Conservation (phyloP, 1,284 basidiomycete genomes). For the Marasmius tenuissimus region DNA sequence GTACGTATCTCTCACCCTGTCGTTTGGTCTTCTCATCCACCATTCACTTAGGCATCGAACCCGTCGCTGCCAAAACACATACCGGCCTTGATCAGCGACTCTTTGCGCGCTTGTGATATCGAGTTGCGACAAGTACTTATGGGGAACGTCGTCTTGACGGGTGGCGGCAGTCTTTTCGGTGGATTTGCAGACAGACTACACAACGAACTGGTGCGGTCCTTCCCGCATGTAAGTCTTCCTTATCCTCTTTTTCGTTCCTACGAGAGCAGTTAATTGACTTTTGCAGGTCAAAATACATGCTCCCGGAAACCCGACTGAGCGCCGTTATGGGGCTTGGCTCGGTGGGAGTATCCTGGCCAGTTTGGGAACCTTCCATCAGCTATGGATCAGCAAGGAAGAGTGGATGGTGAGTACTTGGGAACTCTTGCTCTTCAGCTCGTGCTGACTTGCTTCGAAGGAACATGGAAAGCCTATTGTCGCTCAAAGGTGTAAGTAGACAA, state of each 20-base stretch:
- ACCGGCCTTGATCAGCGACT: slow-evolving; percentile 76
- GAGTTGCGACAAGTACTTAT: slow-evolving; percentile 90
- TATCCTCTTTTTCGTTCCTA: slow-evolving; percentile 1
- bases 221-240: slow-evolving; percentile 70
- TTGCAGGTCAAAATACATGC: slow-evolving; percentile 82
- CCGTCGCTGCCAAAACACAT: slow-evolving; percentile 74
- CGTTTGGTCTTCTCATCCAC: not conserved
- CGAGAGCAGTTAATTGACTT: not conserved
- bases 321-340: slow-evolving; percentile 89
- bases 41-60: slow-evolving; percentile 51
- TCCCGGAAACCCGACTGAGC: slow-evolving; percentile 85
- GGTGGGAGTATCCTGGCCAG: slow-evolving; percentile 92
- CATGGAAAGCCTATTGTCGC: slow-evolving; percentile 77
- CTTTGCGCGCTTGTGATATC: slow-evolving; percentile 85
- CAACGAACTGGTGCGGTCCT: slow-evolving; percentile 74
- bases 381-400: slow-evolving; percentile 92
- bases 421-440: not conserved
- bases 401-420: slow-evolving; percentile 65
- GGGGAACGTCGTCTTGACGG: slow-evolving; percentile 93
- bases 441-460: slow-evolving; percentile 44
- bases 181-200: slow-evolving; percentile 88
- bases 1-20: slow-evolving; percentile 44
- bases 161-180: slow-evolving; percentile 84
- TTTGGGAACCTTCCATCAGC: slow-evolving; percentile 94
- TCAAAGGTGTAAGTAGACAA: slow-evolving; percentile 71